These are phyloP conservation scores for Fusarium chlamydosporum DNA, from an alignment of 2,329 filamentous ascomycete species.

Conservation along the genomic window DNA sequence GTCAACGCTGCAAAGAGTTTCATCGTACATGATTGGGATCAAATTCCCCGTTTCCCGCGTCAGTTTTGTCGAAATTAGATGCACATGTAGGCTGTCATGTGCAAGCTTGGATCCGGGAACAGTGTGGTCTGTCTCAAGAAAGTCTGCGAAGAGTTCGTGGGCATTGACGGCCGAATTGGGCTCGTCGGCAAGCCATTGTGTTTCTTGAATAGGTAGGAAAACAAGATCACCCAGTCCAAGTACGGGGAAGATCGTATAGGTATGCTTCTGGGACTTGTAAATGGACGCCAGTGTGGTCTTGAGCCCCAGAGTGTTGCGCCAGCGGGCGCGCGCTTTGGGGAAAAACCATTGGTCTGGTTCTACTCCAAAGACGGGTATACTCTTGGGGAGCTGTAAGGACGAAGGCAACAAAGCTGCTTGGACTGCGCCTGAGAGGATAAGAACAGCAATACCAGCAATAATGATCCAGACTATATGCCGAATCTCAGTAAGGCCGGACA, in stretches of 20 bases:
- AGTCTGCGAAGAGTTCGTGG: slow-evolving; percentile 8
- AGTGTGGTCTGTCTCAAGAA: slow-evolving; percentile 5
- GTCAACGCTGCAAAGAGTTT: slow-evolving; percentile 1
- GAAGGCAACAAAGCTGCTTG: slow-evolving; percentile 2
- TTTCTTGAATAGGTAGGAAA: slow-evolving; percentile 6
- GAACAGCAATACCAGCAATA: slow-evolving; percentile 3
- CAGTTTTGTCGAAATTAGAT: slow-evolving; percentile 7
- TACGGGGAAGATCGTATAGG: slow-evolving; percentile 2
- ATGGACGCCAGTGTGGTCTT: not conserved
- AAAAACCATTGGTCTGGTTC: slow-evolving; percentile 1
- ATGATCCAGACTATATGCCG: slow-evolving; percentile 1
- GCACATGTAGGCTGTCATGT: slow-evolving; percentile 7
- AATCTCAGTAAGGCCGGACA: not conserved
- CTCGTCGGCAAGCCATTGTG: slow-evolving; percentile 5
- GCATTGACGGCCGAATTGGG: slow-evolving; percentile 2
- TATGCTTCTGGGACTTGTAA: slow-evolving; percentile 3
- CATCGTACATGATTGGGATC: slow-evolving; percentile 3
- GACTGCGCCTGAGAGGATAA: slow-evolving; percentile 4
- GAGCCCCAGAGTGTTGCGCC: slow-evolving; percentile 2
- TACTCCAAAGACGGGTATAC: slow-evolving; percentile 2
- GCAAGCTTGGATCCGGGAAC: slow-evolving; percentile 4
- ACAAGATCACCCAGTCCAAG: slow-evolving; percentile 4
- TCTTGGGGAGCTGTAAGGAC: slow-evolving; percentile 4
- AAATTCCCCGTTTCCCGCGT: slow-evolving; percentile 5
- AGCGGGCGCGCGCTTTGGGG: not conserved